These are phyloP conservation scores for Ploettnerulaceae sp. DNA, from an alignment of 2,329 filamentous ascomycete species.

Conservation along the genomic window DNA sequence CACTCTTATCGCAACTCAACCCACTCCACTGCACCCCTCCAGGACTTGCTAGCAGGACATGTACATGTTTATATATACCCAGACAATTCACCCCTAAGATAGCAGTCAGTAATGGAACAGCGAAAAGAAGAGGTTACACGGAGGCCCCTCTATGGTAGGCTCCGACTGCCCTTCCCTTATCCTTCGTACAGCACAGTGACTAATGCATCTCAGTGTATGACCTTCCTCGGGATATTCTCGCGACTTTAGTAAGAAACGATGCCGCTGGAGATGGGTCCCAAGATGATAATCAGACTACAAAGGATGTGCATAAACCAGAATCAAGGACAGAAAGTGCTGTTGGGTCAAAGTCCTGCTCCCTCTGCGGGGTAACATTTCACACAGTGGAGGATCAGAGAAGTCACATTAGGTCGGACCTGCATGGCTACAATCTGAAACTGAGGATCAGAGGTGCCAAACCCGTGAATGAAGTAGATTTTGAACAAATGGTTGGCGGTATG, in stretches of 20 bases:
- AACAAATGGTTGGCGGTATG: constrained; percentile 65
- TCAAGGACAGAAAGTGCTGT: constrained; percentile 39
- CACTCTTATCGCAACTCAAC: constrained; percentile 1
- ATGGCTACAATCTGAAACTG: constrained; percentile 92
- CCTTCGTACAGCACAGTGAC: not conserved
- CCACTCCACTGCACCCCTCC: no score
- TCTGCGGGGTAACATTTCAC: constrained; percentile 70
- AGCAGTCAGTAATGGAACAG: constrained; percentile 27
- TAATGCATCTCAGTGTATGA: constrained; percentile 31
- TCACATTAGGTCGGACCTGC: constrained; percentile 85
- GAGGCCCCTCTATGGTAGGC: constrained; percentile 37
- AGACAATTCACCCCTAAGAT: not conserved
- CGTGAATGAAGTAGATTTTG: constrained; percentile 79
- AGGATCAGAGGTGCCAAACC: constrained; percentile 69
- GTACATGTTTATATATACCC: no score
- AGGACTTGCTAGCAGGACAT: no score
- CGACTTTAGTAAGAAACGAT: constrained; percentile 33
- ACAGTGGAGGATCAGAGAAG: constrained; percentile 75
- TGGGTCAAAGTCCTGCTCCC: constrained; percentile 70
- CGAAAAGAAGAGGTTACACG: constrained; percentile 37
- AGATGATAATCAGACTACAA: constrained; percentile 23
- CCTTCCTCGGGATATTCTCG: constrained; percentile 35
- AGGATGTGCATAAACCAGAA: constrained; percentile 37
- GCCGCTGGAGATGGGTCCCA: constrained; percentile 24
- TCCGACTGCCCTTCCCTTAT: not conserved